Conservation (phyloP, 108 stramenopile species). For the Cyclotella atomus region DNA sequence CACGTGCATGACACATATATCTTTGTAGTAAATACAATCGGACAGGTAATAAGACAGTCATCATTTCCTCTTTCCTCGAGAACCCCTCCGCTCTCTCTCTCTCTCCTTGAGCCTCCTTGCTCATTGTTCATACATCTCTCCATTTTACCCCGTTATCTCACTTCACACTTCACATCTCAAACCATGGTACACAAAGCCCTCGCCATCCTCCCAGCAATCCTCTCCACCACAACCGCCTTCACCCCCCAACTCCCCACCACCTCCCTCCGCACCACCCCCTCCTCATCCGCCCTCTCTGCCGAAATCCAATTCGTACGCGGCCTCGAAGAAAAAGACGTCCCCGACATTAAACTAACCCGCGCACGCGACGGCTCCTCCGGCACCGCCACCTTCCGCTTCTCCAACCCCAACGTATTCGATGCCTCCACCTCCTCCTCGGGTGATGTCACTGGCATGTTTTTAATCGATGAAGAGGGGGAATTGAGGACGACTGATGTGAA, state of each 20-base stretch:
- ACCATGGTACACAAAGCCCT: background rate
- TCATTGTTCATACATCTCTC: too few species aligned
- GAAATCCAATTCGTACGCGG: slow-evolving; percentile 76
- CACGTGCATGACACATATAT: too few species aligned
- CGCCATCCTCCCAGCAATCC: slow-evolving; percentile 13
- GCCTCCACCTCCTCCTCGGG: slow-evolving; percentile 63
- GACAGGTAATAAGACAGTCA: too few species aligned
- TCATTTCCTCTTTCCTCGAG: too few species aligned
- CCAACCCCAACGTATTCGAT: slow-evolving; percentile 83
- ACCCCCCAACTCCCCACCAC: slow-evolving; percentile 15
- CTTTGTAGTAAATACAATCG: too few species aligned
- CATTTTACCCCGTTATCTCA: too few species aligned
- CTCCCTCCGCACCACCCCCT: slow-evolving; percentile 23
- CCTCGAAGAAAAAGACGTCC: slow-evolving; percentile 72
- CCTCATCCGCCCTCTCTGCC: slow-evolving; percentile 25
- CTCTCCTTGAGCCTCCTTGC: too few species aligned
- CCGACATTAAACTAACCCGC: slow-evolving; percentile 77
- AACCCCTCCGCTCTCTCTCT: too few species aligned
- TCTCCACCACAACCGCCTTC: slow-evolving; percentile 39
- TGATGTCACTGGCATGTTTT: slow-evolving; percentile 78
- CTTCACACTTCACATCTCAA: too few species aligned
- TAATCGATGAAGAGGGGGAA: slow-evolving; percentile 74
- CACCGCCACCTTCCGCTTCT: slow-evolving; percentile 71
- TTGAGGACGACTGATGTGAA: slow-evolving; percentile 71
- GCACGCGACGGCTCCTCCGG: slow-evolving; percentile 75